phyloP scores from a whole-genome alignment of 2,329 filamentous ascomycete genomes.

The Alternaria ethzedia region DNA sequence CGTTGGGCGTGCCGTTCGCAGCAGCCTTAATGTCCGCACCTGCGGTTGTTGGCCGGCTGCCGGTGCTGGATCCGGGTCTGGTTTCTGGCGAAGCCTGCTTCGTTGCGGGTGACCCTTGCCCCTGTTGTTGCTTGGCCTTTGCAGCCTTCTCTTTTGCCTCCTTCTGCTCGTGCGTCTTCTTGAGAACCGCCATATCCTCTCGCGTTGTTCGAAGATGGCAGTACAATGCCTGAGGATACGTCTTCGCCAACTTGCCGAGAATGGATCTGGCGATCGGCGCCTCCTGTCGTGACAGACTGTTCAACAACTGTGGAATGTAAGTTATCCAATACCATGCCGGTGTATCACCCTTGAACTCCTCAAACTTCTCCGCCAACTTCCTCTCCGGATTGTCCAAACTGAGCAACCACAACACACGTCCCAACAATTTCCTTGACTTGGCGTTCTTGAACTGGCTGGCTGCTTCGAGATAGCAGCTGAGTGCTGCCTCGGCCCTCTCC shows the following conservation, averaged over 20 bases:
- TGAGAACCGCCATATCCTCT: constrained; percentile 91
- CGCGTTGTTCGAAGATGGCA: constrained; percentile 92
- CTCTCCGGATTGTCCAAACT: constrained; percentile 91
- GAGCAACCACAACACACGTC: constrained; percentile 91
- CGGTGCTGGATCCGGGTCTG: constrained; percentile 38
- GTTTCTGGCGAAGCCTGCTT: constrained; percentile 47
- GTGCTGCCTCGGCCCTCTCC: constrained; percentile 83
- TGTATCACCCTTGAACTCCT: constrained; percentile 96
- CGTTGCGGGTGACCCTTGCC: constrained; percentile 47
- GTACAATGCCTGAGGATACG: constrained; percentile 92
- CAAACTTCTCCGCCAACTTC: constrained; percentile 82
- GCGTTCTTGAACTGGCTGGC: constrained; percentile 96
- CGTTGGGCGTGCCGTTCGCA: constrained; percentile 50
- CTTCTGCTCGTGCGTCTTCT: constrained; percentile 78
- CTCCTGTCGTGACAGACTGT: constrained; percentile 89
- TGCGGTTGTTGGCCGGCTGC: constrained; percentile 39
- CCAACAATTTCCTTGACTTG: constrained; percentile 92
- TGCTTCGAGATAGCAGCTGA: constrained; percentile 95
- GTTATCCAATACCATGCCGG: constrained; percentile 99
- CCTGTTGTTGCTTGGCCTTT: constrained; percentile 67
- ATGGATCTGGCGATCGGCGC: constrained; percentile 85
- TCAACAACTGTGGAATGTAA: constrained; percentile 94
- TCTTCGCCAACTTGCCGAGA: constrained; percentile 90
- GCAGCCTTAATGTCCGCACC: constrained; percentile 60
- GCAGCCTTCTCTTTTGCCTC: constrained; percentile 61